Percentiles rank a stretch among this genome's conserved stretches.
Conservation (phyloP, 2,329 filamentous ascomycete genomes). For the Aspergillus hiratsukae region DNA sequence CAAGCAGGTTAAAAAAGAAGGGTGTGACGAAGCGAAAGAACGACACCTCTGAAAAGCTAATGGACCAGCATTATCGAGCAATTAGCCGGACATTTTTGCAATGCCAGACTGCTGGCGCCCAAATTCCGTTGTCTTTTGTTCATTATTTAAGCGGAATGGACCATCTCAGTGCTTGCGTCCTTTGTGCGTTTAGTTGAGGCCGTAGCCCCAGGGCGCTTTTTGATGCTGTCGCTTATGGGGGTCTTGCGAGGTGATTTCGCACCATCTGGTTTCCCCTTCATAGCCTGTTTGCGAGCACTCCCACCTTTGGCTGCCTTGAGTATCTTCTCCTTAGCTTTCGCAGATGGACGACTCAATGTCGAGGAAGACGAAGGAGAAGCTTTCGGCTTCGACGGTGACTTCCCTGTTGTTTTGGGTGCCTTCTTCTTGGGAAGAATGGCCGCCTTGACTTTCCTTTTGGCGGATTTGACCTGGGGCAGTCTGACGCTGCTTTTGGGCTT, state of each 20-base stretch:
- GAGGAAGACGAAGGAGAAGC: constrained; percentile 13
- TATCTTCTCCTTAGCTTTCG: constrained; percentile 27
- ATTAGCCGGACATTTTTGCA: neutral
- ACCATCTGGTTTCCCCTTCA: constrained; percentile 10
- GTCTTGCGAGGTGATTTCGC: constrained; percentile 8
- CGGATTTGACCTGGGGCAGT: constrained; percentile 25
- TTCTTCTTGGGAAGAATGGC: constrained; percentile 16
- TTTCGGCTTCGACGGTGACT: constrained; percentile 12
- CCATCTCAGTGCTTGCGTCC: neutral
- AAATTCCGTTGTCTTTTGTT: neutral
- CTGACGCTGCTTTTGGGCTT: constrained; percentile 21
- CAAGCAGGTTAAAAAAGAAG: neutral
- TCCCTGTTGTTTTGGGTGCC: constrained; percentile 7
- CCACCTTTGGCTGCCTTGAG: constrained; percentile 21
- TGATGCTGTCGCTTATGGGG: constrained; percentile 3
- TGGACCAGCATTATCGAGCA: neutral
- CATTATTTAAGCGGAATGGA: neutral
- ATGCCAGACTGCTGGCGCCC: neutral
- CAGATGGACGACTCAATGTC: constrained; percentile 25
- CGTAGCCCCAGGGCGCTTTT: constrained; percentile 1
- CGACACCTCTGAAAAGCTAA: neutral
- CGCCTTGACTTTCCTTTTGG: constrained; percentile 25
- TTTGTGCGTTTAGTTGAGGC: constrained; percentile 1
- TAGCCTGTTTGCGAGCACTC: constrained; percentile 10
- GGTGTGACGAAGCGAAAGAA: neutral